Percentiles rank a stretch among this genome's conserved stretches.
Evolutionary conservation across 306 rosid genomes (phyloP).

Genomic region (Corylus americana): DNA sequence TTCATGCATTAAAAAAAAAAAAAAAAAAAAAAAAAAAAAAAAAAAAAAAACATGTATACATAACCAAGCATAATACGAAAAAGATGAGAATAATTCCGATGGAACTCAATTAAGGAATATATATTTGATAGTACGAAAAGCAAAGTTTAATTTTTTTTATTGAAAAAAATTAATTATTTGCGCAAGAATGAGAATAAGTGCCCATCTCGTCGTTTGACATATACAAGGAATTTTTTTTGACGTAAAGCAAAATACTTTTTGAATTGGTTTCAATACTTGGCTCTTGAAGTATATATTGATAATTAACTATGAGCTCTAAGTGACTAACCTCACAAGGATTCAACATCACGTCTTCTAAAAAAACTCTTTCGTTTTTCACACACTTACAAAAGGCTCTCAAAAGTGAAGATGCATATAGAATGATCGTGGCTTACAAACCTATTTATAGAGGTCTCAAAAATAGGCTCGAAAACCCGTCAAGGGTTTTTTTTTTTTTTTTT

Average conservation of each 20-base stretch:
- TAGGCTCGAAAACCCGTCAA: no score
- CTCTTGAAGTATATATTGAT: no score
- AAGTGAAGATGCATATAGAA: no score
- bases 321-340: no score
- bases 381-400: no score
- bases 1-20: not conserved
- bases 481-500: no score
- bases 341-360: no score
- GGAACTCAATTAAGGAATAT: not conserved
- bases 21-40: not conserved
- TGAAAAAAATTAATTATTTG: no score
- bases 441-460: no score
- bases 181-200: not conserved
- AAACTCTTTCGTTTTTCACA: no score
- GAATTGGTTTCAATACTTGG: not conserved
- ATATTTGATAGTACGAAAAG: not conserved
- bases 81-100: conserved; percentile 3
- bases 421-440: no score
- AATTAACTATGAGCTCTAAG: no score
- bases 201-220: conserved; percentile 5
- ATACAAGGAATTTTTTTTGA: not conserved
- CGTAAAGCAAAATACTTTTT: not conserved
- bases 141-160: not conserved
- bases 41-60: conserved; percentile 1
- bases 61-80: not conserved